These are phyloP conservation scores for Amanita rubescens DNA, from an alignment of 768 basidiomycete species.

Conservation along the genomic window DNA sequence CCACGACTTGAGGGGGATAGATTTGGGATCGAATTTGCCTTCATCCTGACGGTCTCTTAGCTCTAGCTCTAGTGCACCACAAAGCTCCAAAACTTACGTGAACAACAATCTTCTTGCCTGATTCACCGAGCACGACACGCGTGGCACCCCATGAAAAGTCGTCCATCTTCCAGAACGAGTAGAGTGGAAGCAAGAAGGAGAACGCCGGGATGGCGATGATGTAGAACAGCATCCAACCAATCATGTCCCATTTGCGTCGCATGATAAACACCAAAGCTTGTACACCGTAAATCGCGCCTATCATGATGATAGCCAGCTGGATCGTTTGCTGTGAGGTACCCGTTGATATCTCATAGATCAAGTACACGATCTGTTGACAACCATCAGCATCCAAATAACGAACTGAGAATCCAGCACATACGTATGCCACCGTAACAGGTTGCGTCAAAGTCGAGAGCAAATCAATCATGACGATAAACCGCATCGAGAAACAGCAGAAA, in stretches of 20 bases:
- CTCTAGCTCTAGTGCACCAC: background rate
- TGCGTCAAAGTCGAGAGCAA: conserved; percentile 85
- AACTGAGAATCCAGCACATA: conserved; percentile 34
- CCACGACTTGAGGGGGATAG: conserved; percentile 96
- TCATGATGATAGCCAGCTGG: conserved; percentile 80
- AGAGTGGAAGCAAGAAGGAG: conserved; percentile 88
- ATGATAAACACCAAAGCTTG: conserved; percentile 92
- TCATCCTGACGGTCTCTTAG: conserved; percentile 59
- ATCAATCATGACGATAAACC: conserved; percentile 97
- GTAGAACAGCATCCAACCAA: conserved; percentile 96
- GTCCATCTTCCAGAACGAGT: conserved; percentile 98
- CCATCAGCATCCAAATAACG: conserved; percentile 17
- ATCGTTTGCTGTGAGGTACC: conserved; percentile 65
- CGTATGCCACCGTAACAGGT: conserved; percentile 85
- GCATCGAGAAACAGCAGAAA: conserved; percentile 99
- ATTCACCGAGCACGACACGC: conserved; percentile 85
- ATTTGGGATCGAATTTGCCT: conserved; percentile 91
- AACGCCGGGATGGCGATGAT: conserved; percentile 91
- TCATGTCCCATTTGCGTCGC: conserved; percentile 96
- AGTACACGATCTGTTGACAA: conserved; percentile 64
- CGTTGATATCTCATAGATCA: conserved; percentile 68
- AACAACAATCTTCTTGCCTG: conserved; percentile 91
- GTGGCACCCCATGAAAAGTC: conserved; percentile 96
- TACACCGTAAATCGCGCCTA: conserved; percentile 90
- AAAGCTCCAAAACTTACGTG: conserved; percentile 63